These are phyloP conservation scores for Capsicum chinense DNA, from an alignment of 257 asterid species.

Conservation along the genomic window DNA sequence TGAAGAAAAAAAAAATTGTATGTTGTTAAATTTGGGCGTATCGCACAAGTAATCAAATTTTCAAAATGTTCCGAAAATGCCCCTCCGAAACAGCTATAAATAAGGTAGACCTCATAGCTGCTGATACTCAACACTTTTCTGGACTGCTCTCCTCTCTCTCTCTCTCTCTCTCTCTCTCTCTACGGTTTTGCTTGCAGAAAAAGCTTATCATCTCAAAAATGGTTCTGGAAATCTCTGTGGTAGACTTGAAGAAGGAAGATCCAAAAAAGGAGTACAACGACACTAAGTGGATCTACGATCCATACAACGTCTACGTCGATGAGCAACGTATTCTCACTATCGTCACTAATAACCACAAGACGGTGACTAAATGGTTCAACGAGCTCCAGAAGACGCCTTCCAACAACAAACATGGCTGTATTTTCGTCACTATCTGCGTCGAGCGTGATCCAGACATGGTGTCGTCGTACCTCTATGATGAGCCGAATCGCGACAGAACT, in stretches of 20 bases:
- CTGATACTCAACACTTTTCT: not conserved
- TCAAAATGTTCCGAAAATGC: not conserved
- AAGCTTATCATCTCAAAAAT: not conserved
- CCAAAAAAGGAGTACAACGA: not conserved
- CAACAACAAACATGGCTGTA: slow-evolving; percentile 10
- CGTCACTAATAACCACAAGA: not conserved
- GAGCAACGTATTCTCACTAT: slow-evolving; percentile 23
- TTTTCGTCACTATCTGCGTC: not conserved
- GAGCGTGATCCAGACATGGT: not conserved
- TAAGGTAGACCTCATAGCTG: not conserved
- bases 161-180: not conserved
- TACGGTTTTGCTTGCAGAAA: not conserved
- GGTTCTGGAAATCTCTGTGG: slow-evolving; percentile 14
- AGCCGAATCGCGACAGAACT: not conserved
- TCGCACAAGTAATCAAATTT: not conserved
- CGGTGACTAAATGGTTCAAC: not conserved
- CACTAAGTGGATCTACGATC: not conserved
- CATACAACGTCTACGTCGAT: slow-evolving; percentile 16
- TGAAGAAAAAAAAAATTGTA: no score
- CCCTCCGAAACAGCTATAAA: not conserved
- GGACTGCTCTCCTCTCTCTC: not conserved
- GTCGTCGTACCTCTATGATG: not conserved
- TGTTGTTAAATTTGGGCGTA: not conserved
- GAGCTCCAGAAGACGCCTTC: not conserved
- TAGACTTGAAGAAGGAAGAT: not conserved